Evolutionary conservation across 2,329 filamentous ascomycete species (phyloP).

Genomic region (Akanthomyces dipterigenus): DNA sequence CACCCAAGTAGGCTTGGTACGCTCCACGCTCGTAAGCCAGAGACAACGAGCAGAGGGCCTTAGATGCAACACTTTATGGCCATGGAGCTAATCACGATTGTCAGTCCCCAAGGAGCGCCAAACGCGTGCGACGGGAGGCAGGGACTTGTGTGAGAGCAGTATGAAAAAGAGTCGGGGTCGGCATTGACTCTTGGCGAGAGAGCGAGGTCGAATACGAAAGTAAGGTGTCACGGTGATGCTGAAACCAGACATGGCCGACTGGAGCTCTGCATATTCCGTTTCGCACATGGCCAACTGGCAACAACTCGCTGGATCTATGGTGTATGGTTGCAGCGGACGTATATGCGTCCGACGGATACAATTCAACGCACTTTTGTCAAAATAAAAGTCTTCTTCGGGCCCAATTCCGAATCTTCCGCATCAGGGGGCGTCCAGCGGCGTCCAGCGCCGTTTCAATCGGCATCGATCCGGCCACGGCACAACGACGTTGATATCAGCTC

Average conservation of each 20-base stretch:
- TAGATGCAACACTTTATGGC: background rate
- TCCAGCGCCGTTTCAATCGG: background rate
- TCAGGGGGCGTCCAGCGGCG: background rate
- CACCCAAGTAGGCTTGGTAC: background rate
- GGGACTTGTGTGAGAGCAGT: background rate
- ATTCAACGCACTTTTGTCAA: background rate
- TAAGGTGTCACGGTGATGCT: background rate
- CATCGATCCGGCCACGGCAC: background rate
- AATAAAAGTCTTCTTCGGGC: background rate
- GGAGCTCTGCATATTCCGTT: background rate
- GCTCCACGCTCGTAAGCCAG: background rate
- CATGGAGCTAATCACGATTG: background rate
- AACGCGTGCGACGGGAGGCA: background rate
- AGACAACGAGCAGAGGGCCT: too few species aligned
- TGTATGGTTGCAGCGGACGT: background rate
- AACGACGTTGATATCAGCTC: background rate
- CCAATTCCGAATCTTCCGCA: background rate
- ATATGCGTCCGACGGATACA: background rate
- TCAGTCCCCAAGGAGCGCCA: background rate
- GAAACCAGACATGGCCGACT: background rate
- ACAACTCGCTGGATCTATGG: background rate
- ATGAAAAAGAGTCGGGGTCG: background rate
- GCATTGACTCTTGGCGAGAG: background rate
- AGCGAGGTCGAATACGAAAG: background rate
- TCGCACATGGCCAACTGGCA: background rate